Evolutionary conservation across 345 rosid species (phyloP).

Genomic region (Crucihimalaya himalaica): DNA sequence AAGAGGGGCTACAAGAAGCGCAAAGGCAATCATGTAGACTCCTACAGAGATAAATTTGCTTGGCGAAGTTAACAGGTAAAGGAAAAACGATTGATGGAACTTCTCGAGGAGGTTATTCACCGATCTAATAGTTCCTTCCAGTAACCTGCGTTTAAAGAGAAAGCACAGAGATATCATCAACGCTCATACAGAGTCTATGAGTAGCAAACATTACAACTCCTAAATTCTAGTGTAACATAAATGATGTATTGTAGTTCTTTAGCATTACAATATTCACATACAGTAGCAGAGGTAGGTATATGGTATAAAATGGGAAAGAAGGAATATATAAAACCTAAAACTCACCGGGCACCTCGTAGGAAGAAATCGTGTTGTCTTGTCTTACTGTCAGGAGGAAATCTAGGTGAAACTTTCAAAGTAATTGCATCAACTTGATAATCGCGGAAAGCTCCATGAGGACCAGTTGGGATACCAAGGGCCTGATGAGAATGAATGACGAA

Average conservation of each 20-base stretch:
- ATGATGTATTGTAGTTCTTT: not conserved
- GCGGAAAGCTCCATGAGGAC: slow-evolving; percentile 95
- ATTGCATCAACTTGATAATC: slow-evolving; percentile 94
- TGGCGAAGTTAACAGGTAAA: slow-evolving; percentile 83
- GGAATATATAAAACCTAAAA: slow-evolving; percentile 28
- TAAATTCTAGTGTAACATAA: not conserved
- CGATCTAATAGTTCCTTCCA: slow-evolving; percentile 90
- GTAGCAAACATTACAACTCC: not conserved
- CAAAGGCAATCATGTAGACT: slow-evolving; percentile 95
- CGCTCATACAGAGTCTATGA: slow-evolving; percentile 3
- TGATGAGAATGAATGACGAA: slow-evolving; percentile 39
- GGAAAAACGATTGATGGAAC: slow-evolving; percentile 96
- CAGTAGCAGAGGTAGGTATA: not conserved
- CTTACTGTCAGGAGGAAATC: slow-evolving; percentile 47
- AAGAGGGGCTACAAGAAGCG: slow-evolving; percentile 86
- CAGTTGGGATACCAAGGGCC: slow-evolving; percentile 96
- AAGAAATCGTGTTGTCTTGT: slow-evolving; percentile 66
- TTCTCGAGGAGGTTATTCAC: slow-evolving; percentile 95
- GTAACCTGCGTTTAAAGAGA: slow-evolving; percentile 59
- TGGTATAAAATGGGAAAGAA: not conserved
- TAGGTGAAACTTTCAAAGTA: slow-evolving; percentile 80
- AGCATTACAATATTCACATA: not conserved
- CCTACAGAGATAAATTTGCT: slow-evolving; percentile 89
- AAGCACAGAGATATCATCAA: slow-evolving; percentile 16
- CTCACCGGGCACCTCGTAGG: slow-evolving; percentile 74